phyloP scores from a whole-genome alignment of 2,329 filamentous ascomycete species.

The Clathrospora elynae region DNA sequence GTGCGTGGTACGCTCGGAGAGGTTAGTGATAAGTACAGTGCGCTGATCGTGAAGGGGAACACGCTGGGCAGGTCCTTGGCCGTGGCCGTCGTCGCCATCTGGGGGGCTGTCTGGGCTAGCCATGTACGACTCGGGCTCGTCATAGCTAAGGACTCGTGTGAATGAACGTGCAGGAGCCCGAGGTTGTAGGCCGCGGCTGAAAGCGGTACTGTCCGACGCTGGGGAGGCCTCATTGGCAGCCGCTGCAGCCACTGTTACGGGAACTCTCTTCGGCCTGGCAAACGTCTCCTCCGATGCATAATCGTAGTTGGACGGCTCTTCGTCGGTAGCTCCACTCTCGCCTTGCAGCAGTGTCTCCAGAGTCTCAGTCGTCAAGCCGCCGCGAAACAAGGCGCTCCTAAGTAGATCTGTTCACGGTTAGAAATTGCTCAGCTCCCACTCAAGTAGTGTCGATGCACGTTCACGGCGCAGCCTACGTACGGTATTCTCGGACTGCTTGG shows the following conservation, averaged over 20 bases:
- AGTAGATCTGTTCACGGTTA: slow-evolving; percentile 49
- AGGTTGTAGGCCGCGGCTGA: slow-evolving; percentile 22
- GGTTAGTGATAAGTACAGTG: slow-evolving; percentile 66
- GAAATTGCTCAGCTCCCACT: background rate
- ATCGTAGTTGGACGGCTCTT: slow-evolving; percentile 21
- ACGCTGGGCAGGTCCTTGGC: slow-evolving; percentile 7
- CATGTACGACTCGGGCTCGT: slow-evolving; percentile 22
- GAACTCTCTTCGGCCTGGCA: slow-evolving; percentile 10
- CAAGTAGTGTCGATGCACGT: background rate
- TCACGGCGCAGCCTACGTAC: slow-evolving; percentile 48
- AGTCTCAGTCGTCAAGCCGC: slow-evolving; percentile 57
- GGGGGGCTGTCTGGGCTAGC: slow-evolving; percentile 9
- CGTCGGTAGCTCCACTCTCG: slow-evolving; percentile 24
- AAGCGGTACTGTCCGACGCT: slow-evolving; percentile 28
- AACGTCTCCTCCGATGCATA: slow-evolving; percentile 24
- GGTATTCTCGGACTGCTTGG: slow-evolving; percentile 58
- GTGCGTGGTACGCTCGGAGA: slow-evolving; percentile 67
- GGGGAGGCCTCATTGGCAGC: slow-evolving; percentile 12
- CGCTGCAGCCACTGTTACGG: slow-evolving; percentile 15
- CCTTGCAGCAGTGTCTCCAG: slow-evolving; percentile 54
- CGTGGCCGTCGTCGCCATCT: slow-evolving; percentile 17
- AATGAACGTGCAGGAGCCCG: slow-evolving; percentile 16
- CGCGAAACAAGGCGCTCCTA: slow-evolving; percentile 54
- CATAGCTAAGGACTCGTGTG: slow-evolving; percentile 25
- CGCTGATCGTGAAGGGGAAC: slow-evolving; percentile 51